phyloP scores from a whole-genome alignment of 176 grass and related monocot genomes.

The Raddia guianensis region DNA sequence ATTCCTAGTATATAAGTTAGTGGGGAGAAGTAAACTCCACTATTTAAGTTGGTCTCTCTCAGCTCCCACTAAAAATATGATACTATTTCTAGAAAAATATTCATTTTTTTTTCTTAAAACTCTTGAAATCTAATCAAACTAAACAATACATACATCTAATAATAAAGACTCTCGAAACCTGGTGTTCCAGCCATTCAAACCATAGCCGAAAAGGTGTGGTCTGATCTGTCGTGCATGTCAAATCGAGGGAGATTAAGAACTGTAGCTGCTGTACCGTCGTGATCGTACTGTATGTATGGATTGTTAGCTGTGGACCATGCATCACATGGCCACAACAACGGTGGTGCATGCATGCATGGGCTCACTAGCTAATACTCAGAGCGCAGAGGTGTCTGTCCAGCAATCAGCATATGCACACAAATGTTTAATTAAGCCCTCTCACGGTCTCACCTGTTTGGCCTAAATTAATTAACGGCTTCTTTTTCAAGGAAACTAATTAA shows the following conservation, averaged over 20 bases:
- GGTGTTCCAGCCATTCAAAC: too few species aligned
- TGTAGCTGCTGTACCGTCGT: constrained; percentile 24
- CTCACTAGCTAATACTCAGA: too few species aligned
- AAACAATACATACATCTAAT: too few species aligned
- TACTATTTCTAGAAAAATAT: too few species aligned
- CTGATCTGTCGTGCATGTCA: background rate
- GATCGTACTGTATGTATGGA: constrained; percentile 6
- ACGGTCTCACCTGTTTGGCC: background rate
- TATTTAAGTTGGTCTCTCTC: too few species aligned
- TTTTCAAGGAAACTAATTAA: background rate
- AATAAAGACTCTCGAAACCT: too few species aligned
- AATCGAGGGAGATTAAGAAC: background rate
- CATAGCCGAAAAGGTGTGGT: too few species aligned
- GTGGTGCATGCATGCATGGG: background rate
- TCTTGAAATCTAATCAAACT: too few species aligned
- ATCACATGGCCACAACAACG: constrained; percentile 46
- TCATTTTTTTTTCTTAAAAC: background rate
- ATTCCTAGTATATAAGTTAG: too few species aligned
- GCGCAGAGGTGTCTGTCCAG: background rate
- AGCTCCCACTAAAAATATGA: too few species aligned
- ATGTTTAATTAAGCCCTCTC: background rate
- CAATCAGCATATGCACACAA: background rate
- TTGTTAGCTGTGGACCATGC: constrained; percentile 29
- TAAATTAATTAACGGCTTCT: constrained; percentile 26
- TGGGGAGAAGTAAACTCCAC: too few species aligned